phyloP scores from a whole-genome alignment of 1,284 basidiomycete genomes.

The Leccinum glutinopallens region DNA sequence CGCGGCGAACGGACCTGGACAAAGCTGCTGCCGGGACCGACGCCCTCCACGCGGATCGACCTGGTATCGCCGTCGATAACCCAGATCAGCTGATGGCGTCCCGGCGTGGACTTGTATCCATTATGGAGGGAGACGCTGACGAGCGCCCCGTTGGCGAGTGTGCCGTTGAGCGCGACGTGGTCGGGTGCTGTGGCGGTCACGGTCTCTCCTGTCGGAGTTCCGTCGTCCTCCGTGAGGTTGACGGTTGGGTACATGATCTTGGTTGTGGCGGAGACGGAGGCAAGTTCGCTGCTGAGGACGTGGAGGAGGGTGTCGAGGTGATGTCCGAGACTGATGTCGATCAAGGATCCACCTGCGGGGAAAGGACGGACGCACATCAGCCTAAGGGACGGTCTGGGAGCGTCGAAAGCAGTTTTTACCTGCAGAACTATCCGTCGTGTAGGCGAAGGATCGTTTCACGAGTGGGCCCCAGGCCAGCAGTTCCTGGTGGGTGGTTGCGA shows the following conservation, averaged over 20 bases:
- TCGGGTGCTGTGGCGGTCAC: constrained; percentile 12
- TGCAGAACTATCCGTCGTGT: constrained; percentile 12
- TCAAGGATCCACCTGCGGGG: constrained; percentile 11
- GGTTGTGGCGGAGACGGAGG: constrained; percentile 17
- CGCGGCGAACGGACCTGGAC: constrained; percentile 17
- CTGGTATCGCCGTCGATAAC: constrained; percentile 20
- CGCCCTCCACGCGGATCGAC: constrained; percentile 17
- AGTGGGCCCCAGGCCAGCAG: constrained; percentile 11
- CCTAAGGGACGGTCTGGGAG: not conserved
- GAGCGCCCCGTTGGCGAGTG: constrained; percentile 17
- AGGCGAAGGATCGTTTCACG: constrained; percentile 11
- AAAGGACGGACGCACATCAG: not conserved
- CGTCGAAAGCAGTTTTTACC: not conserved
- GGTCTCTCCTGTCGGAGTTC: constrained; percentile 15
- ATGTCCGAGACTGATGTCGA: constrained; percentile 17
- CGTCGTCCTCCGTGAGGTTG: constrained; percentile 18
- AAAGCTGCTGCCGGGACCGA: constrained; percentile 2
- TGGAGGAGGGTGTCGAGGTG: constrained; percentile 20
- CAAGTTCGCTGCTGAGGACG: constrained; percentile 18
- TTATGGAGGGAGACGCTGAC: constrained; percentile 13
- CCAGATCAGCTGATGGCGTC: constrained; percentile 20
- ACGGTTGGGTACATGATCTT: constrained; percentile 16
- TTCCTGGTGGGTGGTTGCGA: constrained; percentile 14
- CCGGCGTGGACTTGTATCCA: constrained; percentile 23
- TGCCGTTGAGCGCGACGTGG: constrained; percentile 17